Evolutionary conservation across 1,139 yeast genomes (phyloP), one percentile per base, ranked within the genome.

Genomic region (Yamadazyma jaroonii): DNA sequence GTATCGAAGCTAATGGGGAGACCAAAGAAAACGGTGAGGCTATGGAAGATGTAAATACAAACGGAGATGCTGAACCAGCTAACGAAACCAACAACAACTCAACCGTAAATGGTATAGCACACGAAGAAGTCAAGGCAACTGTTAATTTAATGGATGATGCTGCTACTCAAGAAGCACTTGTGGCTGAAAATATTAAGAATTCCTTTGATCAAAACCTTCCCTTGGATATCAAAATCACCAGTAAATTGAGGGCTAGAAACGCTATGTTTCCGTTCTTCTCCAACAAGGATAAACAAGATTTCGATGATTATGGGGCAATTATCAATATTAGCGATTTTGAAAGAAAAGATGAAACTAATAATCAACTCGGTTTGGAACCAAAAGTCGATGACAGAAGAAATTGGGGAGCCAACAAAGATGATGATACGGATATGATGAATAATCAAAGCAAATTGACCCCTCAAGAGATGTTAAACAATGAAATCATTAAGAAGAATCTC

Each of bases 271-370:
- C 96, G 8, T 66, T 52, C 41, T 81, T 71, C 49, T 73, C 76
- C 2, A 68, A 71, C 21, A 42, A 49, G 11, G 65, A 62, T 39
- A 77, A 79, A 45, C 69, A 74, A 21, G 77, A 82, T 46, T 67
- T 72, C 34, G 97, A 92, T 55, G 97, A 90, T 50, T 92, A 90
- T 56, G 97, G 97, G 20, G 83, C 79, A 42, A 62, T 81, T 1
- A 78, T 86, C 25, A 77, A 80, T 40, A 66, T 67, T 29, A 78
- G 81, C 29, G 86, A 84, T 49, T 87, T 83, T 52, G 74, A 76
- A 39, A 73, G 72, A 46, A 79, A 75, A 25, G 87, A 82, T 34
- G 81, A 77, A 40, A 55, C 57, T 13, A 56, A 66, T 27, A 63
- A 62, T 42, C 62, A 64, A 41, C 61, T 69, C 32, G 67, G 69